Base-by-base conservation (phyloP, 768 basidiomycete genomes). In the Psilocybe tampanensis region DNA sequence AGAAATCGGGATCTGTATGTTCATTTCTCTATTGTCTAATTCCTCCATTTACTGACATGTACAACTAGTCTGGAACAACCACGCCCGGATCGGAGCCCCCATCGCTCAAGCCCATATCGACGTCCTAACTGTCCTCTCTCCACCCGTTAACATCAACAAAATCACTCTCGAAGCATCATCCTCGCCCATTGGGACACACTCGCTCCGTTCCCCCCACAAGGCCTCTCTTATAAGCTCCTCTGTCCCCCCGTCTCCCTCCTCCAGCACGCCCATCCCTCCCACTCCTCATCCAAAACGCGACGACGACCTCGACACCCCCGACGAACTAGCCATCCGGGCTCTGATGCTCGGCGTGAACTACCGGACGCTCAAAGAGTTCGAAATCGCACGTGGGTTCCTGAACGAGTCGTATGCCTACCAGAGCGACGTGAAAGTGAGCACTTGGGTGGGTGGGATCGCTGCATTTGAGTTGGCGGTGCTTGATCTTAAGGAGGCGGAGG, bases 61-160 rank as follows among this genome's bases (percentile, higher is more conserved):
- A n/a, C n/a, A n/a, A 22, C 33, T 26, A 90, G 89, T 92, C 71
- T 92, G 91, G 90, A 93, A 92, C 64, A 86, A 80, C 0, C 86
- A 91, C 65, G 68, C 80, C n/a, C 82, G 88, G 3, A 80, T 90
- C 43, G 74, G 77, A 7, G 71, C 75, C 17, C 69, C 70, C 2
- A 77, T 84, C 12, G 88, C 89, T 0, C 66, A 79, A 58, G 79
- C 77, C 0, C 88, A 90, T 58, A 84, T 92, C 52, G 61, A 71
- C n/a, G 80, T 82, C 26, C 77, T 86, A 58, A 63, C 75, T 13
- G 60, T 72, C 1, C 68, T 89, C 21, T 76, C 82, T 1, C 88
- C 88, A 12, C 13, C 59, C n/a, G 26, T 60, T 23, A 42, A 47
- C 43, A 21, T 52, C 48, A 36, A 18, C 15, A 33, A 22, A 29